phyloP scores from a whole-genome alignment of 2,329 filamentous ascomycete genomes.

The Pyricularia pennisetigena region DNA sequence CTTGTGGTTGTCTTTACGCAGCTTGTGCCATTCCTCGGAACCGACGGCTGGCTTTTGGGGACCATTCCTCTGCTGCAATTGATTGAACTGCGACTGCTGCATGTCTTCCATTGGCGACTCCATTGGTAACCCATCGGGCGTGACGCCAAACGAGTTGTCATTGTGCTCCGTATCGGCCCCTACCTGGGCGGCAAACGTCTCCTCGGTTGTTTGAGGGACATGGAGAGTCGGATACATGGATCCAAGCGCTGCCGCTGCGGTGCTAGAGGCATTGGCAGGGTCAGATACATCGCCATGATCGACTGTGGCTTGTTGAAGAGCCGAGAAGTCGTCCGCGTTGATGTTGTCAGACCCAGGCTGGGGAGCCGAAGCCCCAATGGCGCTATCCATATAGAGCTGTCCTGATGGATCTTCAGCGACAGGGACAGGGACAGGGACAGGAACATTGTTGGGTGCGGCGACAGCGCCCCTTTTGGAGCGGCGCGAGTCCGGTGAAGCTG shows the following conservation, averaged over 20 bases:
- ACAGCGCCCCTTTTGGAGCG: conserved; percentile 40
- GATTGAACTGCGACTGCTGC: conserved; percentile 23
- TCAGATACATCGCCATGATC: conserved; percentile 36
- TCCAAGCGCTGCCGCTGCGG: conserved; percentile 47
- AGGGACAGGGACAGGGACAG: conserved; percentile 21
- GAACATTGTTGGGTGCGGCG: conserved; percentile 28
- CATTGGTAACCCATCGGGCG: conserved; percentile 22
- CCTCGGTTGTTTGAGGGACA: conserved; percentile 46
- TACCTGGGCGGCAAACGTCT: conserved; percentile 47
- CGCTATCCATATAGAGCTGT: conserved; percentile 40
- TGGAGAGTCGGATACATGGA: conserved; percentile 50
- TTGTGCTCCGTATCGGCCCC: conserved; percentile 23
- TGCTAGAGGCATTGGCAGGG: conserved; percentile 44
- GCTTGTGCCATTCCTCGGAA: conserved; percentile 95
- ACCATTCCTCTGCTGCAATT: not conserved
- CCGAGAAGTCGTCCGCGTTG: conserved; percentile 44
- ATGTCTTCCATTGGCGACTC: conserved; percentile 26
- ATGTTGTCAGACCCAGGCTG: conserved; percentile 17
- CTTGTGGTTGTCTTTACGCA: conserved; percentile 96
- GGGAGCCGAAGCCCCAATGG: conserved; percentile 33
- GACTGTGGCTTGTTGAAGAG: conserved; percentile 42
- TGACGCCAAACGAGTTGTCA: conserved; percentile 17
- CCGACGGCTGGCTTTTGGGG: conserved; percentile 75
- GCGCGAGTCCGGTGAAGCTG: conserved; percentile 35
- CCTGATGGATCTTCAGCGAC: conserved; percentile 30